phyloP scores from a whole-genome alignment of 208 protist genomes.

The Trypanosoma theileri region DNA sequence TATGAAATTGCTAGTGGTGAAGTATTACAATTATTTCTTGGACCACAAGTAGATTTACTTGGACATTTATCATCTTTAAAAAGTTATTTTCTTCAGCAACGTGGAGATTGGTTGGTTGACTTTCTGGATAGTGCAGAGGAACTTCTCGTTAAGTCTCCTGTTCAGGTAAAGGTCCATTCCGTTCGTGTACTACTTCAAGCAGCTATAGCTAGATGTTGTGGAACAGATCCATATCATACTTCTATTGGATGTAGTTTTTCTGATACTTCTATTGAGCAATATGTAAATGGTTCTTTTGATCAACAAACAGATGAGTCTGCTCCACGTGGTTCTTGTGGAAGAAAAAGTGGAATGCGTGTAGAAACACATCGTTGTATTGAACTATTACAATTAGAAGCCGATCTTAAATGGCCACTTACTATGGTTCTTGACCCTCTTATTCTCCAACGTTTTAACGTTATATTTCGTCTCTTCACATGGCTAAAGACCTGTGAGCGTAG shows the following conservation, averaged over 20 bases:
- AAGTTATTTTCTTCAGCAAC: conserved; percentile 77
- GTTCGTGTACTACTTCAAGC: conserved; percentile 78
- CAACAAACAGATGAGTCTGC: conserved; percentile 18
- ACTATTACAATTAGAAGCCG: conserved; percentile 80
- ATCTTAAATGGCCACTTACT: conserved; percentile 84
- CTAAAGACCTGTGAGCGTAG: conserved; percentile 81
- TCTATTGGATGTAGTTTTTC: conserved; percentile 80
- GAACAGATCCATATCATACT: conserved; percentile 68
- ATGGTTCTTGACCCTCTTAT: conserved; percentile 66
- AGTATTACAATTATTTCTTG: conserved; percentile 77
- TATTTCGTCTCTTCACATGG: conserved; percentile 84
- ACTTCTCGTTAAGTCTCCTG: conserved; percentile 54
- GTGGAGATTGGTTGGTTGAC: conserved; percentile 82
- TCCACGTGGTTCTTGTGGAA: conserved; percentile 19
- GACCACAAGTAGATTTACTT: conserved; percentile 68
- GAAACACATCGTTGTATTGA: conserved; percentile 58
- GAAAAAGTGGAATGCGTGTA: conserved; percentile 32
- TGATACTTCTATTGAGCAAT: conserved; percentile 48
- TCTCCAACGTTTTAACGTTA: conserved; percentile 63
- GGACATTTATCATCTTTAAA: conserved; percentile 78
- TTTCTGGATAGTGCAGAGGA: conserved; percentile 84
- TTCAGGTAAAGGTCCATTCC: conserved; percentile 76
- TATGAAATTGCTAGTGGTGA: conserved; percentile 73
- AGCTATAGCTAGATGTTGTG: conserved; percentile 70
- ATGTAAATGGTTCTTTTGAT: conserved; percentile 28